phyloP scores from a whole-genome alignment of 768 basidiomycete species.

The Leccinellum rugosiceps region DNA sequence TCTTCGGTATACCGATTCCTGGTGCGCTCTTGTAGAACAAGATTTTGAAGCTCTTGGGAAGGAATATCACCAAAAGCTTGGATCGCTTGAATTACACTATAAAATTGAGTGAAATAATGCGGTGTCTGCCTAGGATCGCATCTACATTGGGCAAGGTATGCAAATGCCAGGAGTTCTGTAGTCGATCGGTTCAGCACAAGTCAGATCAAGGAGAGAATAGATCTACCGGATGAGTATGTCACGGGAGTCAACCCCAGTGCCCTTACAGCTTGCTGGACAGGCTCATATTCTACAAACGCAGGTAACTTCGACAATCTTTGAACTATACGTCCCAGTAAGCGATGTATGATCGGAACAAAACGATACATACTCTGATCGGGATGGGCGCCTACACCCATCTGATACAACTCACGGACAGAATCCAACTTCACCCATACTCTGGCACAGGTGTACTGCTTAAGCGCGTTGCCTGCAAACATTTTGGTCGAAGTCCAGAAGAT shows the following conservation, averaged over 20 bases:
- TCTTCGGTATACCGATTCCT: conserved; percentile 61
- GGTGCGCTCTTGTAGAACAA: conserved; percentile 58
- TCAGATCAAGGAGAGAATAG: background rate
- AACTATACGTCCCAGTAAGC: conserved; percentile 37
- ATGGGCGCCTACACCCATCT: conserved; percentile 71
- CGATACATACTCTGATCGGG: conserved; percentile 63
- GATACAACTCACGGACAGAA: conserved; percentile 66
- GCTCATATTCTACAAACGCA: conserved; percentile 38
- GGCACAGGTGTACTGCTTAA: conserved; percentile 42
- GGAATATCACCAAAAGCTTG: conserved; percentile 46
- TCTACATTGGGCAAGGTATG: conserved; percentile 76
- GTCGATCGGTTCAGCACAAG: conserved; percentile 2
- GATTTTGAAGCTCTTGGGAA: conserved; percentile 48
- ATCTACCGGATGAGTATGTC: conserved; percentile 62
- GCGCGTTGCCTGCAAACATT: conserved; percentile 37
- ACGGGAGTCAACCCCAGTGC: conserved; percentile 64
- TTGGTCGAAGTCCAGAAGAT: conserved; percentile 8
- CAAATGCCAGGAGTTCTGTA: conserved; percentile 71
- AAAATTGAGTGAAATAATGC: conserved; percentile 60
- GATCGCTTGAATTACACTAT: conserved; percentile 48
- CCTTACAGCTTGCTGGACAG: conserved; percentile 40
- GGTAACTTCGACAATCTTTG: conserved; percentile 49
- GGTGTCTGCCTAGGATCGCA: conserved; percentile 69
- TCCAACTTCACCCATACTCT: conserved; percentile 51
- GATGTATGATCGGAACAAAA: background rate